Conservation (phyloP, 305 asterid species). For the Andrographis paniculata region DNA sequence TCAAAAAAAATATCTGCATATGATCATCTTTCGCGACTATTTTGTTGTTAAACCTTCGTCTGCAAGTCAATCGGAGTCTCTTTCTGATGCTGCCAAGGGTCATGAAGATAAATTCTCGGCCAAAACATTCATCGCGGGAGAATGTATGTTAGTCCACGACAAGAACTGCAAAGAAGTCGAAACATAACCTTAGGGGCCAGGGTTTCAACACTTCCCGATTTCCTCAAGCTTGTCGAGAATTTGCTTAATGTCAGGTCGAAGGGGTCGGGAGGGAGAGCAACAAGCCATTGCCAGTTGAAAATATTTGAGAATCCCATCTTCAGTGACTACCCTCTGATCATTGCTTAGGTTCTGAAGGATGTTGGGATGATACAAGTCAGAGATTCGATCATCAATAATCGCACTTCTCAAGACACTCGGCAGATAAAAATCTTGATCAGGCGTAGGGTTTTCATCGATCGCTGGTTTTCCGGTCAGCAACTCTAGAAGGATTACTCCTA, state of each 20-base stretch:
- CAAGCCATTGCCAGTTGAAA: conserved; percentile 84
- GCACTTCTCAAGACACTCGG: conserved; percentile 47
- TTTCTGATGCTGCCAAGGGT: too few relatives aligned
- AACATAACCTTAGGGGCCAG: too few relatives aligned
- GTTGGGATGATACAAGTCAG: conserved; percentile 38
- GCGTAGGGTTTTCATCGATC: conserved; percentile 30
- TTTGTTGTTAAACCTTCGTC: too few relatives aligned
- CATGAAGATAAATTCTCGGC: too few relatives aligned
- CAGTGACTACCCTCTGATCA: conserved; percentile 24
- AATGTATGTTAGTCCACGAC: too few relatives aligned
- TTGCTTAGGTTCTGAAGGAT: conserved; percentile 34
- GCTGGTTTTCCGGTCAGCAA: conserved; percentile 67
- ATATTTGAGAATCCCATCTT: conserved; percentile 35
- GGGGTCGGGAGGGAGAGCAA: conserved; percentile 69
- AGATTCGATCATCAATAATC: conserved; percentile 50
- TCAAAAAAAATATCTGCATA: too few relatives aligned
- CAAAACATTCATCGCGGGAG: too few relatives aligned
- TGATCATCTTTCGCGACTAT: too few relatives aligned
- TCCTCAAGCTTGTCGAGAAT: conserved; percentile 65
- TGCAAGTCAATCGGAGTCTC: too few relatives aligned
- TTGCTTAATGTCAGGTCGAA: conserved; percentile 60
- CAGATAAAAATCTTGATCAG: conserved; percentile 48
- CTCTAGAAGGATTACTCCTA: conserved; percentile 71
- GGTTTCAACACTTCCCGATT: conserved; percentile 21
- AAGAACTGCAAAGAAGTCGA: too few relatives aligned